These are phyloP conservation scores for Mycena sp. DNA, from an alignment of 1,284 basidiomycete species.

Conservation along the genomic window DNA sequence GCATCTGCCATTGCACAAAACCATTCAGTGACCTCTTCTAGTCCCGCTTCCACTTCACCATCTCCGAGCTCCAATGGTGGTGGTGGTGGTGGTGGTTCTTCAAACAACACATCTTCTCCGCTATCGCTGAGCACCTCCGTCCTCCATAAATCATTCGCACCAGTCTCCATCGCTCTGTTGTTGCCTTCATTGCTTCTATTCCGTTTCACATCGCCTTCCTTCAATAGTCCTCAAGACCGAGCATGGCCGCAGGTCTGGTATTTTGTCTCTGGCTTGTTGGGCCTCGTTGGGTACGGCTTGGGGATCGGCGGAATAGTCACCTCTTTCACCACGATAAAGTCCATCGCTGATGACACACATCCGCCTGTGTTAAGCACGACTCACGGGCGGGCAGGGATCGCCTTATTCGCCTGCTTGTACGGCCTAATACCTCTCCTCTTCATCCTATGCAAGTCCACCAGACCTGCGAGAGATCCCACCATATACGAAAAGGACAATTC, in stretches of 20 bases:
- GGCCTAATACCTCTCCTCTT: slow-evolving; percentile 30
- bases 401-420: slow-evolving; percentile 69
- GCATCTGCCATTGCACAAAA: slow-evolving; percentile 51
- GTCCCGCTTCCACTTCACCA: slow-evolving; percentile 29
- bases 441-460: slow-evolving; percentile 2
- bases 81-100: slow-evolving; percentile 28
- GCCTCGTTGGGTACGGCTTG: slow-evolving; percentile 30
- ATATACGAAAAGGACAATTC: background rate
- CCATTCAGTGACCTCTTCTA: slow-evolving; percentile 36
- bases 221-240: slow-evolving; percentile 32
- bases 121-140: slow-evolving; percentile 60
- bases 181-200: slow-evolving; percentile 63
- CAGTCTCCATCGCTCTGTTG: slow-evolving; percentile 69
- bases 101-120: slow-evolving; percentile 15
- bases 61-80: slow-evolving; percentile 5
- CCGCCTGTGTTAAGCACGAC: slow-evolving; percentile 57
- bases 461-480: background rate
- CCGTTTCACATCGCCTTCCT: slow-evolving; percentile 59
- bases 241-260: slow-evolving; percentile 37
- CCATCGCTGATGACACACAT: slow-evolving; percentile 30
- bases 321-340: slow-evolving; percentile 68
- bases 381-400: slow-evolving; percentile 71
- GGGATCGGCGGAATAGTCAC: slow-evolving; percentile 61
- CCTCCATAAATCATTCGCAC: slow-evolving; percentile 70
- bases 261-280: slow-evolving; percentile 46